Evolutionary conservation across 2,329 filamentous ascomycete species (phyloP).

Genomic region (Bipolaris bicolor): DNA sequence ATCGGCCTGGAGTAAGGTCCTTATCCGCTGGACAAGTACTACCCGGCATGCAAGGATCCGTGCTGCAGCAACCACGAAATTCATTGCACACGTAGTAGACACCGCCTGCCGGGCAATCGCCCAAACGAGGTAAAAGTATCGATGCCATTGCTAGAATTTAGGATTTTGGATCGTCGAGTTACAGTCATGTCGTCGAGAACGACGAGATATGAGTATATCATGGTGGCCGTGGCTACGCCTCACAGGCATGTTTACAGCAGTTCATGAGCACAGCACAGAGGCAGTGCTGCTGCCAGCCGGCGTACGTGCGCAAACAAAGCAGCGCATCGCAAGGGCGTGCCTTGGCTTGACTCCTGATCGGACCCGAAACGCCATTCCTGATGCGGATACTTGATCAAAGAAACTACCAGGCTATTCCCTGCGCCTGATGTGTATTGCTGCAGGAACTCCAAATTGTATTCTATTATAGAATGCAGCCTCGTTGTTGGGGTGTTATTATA

Average conservation of each 20-base stretch:
- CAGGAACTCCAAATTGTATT: background rate
- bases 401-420: background rate
- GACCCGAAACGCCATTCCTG: conserved; percentile 9
- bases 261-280: background rate
- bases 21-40: conserved; percentile 29
- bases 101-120: conserved; percentile 26
- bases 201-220: background rate
- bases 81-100: conserved; percentile 30
- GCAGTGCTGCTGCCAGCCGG: conserved; percentile 7
- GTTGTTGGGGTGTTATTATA: too few relatives aligned
- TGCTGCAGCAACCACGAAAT: conserved; percentile 36
- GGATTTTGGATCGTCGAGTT: background rate
- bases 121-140: conserved; percentile 8
- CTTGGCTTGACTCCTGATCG: conserved; percentile 8
- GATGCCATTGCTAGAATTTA: conserved; percentile 18
- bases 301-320: conserved; percentile 25
- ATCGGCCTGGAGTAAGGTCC: conserved; percentile 22
- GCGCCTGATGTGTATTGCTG: too few relatives aligned
- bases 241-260: conserved; percentile 9
- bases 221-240: background rate
- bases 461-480: background rate
- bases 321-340: conserved; percentile 13
- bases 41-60: conserved; percentile 29
- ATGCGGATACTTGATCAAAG: conserved; percentile 12
- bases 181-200: background rate